phyloP scores from a whole-genome alignment of 2,329 filamentous ascomycete genomes.

The Colletotrichum filicis region DNA sequence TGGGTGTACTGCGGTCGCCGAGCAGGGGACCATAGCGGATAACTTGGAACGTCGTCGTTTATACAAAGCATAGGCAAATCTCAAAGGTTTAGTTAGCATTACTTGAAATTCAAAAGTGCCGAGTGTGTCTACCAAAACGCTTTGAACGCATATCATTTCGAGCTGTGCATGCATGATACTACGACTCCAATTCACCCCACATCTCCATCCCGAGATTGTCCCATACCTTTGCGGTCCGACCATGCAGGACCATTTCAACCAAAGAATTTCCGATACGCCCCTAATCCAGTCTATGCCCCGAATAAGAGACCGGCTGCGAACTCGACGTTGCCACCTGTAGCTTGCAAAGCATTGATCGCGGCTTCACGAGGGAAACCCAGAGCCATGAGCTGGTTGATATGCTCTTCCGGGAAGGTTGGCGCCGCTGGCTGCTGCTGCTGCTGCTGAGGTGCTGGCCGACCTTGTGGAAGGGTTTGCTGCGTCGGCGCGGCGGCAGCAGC shows the following conservation, averaged over 20 bases:
- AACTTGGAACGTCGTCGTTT: background rate
- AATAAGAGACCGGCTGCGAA: conserved; percentile 86
- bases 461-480: conserved; percentile 37
- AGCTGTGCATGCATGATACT: background rate
- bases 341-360: conserved; percentile 83
- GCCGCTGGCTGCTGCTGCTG: conserved; percentile 42
- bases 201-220: background rate
- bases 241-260: background rate
- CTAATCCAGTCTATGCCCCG: conserved; percentile 48
- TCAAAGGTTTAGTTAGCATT: background rate
- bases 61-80: background rate
- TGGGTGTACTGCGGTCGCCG: background rate
- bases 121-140: conserved; percentile 7
- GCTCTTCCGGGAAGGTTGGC: conserved; percentile 65
- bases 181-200: conserved; percentile 20
- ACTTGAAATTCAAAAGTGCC: background rate
- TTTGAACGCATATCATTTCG: conserved; percentile 1
- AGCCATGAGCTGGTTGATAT: conserved; percentile 79
- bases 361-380: conserved; percentile 82
- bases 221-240: background rate
- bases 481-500: conserved; percentile 38
- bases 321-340: conserved; percentile 87
- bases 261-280: background rate
- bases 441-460: conserved; percentile 40
- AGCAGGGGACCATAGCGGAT: background rate